Evolutionary conservation across 345 rosid genomes (phyloP).

Genomic region (Pistacia integerrima): DNA sequence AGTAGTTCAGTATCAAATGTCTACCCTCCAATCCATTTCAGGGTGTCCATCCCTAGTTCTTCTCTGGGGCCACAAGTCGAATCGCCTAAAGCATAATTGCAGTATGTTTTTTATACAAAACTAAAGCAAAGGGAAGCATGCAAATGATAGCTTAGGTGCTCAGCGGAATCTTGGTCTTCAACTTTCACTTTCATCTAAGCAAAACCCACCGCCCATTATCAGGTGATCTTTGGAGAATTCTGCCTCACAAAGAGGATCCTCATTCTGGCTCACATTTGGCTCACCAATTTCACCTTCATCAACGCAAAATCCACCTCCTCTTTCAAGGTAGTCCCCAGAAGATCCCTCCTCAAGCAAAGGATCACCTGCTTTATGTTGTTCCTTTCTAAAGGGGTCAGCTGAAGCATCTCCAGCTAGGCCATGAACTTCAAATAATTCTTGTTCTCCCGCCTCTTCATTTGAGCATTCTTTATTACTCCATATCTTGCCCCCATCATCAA

Average conservation of each 20-base stretch:
- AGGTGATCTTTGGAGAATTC: constrained; percentile 44
- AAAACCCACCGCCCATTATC: constrained; percentile 73
- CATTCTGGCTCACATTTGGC: constrained; percentile 21
- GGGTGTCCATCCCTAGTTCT: not conserved
- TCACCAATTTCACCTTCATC: constrained; percentile 48
- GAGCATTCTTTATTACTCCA: constrained; percentile 24
- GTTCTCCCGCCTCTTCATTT: constrained; percentile 26
- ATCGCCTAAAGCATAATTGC: constrained; percentile 16
- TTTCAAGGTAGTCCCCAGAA: constrained; percentile 38
- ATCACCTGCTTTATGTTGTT: constrained; percentile 27
- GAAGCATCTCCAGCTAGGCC: constrained; percentile 17
- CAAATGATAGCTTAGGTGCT: not conserved
- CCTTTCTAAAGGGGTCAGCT: constrained; percentile 16
- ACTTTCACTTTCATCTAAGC: constrained; percentile 51
- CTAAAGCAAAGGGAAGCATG: constrained; percentile 13
- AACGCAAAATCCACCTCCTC: constrained; percentile 54
- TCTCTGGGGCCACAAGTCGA: constrained; percentile 18
- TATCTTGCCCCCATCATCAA: constrained; percentile 40
- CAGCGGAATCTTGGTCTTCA: not conserved
- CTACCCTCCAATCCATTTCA: constrained; percentile 9
- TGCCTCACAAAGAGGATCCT: constrained; percentile 26
- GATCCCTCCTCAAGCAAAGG: constrained; percentile 14
- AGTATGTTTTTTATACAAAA: constrained; percentile 16
- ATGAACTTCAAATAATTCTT: constrained; percentile 12
- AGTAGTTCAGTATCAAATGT: not conserved